Conservation (phyloP, 2,329 filamentous ascomycete genomes). For the Knufia petricola region DNA sequence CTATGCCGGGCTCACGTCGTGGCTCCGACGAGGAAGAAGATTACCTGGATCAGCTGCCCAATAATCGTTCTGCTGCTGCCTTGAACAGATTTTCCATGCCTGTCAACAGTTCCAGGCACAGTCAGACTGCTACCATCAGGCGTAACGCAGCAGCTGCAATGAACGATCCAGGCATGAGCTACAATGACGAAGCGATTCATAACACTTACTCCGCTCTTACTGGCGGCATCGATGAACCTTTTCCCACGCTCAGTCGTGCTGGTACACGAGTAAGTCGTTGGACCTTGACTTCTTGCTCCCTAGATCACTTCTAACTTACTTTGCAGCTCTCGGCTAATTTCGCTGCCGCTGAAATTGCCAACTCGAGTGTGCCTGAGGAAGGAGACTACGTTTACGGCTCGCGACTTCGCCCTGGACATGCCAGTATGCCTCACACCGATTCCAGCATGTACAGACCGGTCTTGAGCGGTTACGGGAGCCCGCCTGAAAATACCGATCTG, state of each 20-base stretch:
- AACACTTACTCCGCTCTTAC: constrained; percentile 38
- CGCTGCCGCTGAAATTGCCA: constrained; percentile 69
- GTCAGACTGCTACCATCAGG: constrained; percentile 16
- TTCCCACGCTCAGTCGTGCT: constrained; percentile 60
- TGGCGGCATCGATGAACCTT: constrained; percentile 64
- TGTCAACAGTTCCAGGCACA: constrained; percentile 57
- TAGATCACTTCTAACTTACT: constrained; percentile 7
- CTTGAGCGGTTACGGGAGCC: constrained; percentile 28
- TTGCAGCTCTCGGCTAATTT: constrained; percentile 69
- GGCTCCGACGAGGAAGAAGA: constrained; percentile 88
- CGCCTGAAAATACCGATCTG: constrained; percentile 25
- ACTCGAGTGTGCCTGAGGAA: constrained; percentile 56
- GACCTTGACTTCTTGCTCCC: no score
- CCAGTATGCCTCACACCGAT: constrained; percentile 49
- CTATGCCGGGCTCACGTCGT: constrained; percentile 73
- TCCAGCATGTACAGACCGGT: constrained; percentile 32
- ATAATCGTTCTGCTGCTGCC: constrained; percentile 62
- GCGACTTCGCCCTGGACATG: constrained; percentile 57
- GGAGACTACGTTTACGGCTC: constrained; percentile 53
- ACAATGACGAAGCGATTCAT: constrained; percentile 57
- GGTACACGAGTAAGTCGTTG: constrained; percentile 26
- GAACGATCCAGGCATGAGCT: constrained; percentile 53
- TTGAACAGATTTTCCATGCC: constrained; percentile 91
- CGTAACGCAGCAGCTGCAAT: constrained; percentile 12
- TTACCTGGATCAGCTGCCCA: constrained; percentile 49